Base-by-base conservation (phyloP, 2,329 filamentous ascomycete genomes). In the Anthostomella pinea region DNA sequence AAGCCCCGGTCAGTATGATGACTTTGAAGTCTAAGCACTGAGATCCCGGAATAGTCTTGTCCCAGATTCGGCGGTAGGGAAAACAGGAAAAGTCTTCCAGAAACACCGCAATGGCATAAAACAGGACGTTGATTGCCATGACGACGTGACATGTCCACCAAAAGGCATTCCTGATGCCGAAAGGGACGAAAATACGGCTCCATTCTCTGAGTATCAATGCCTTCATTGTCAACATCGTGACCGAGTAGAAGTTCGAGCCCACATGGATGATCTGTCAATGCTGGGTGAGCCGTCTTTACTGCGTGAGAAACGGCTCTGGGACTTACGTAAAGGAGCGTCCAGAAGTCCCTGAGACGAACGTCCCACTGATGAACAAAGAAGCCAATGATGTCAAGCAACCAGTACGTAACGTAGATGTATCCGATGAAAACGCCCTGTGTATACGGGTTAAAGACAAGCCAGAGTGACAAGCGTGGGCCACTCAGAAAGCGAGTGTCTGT, bases 11-110 rank as follows among this genome's bases (percentile, higher is more conserved):
- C 11, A 34, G 13, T 15, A 13, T 17, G 10, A 16, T 19, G 15
- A 27, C 14, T 6, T n/a, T 34, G 3, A 27, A n/a, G 23, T 34
- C 32, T 8, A 34, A 8, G n/a, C 32, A 34, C 5, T 18, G 9
- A 30, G 18, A 51, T 52, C 20, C 64, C 39, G 32, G 25, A 10
- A 38, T 21, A 3, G 34, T 45, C 16, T 39, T 35, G 23, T 55
- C 47, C 54, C 53, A 59, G 8, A 49, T 45, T 16, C 34, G 44
- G n/a, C 29, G 23, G 11, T 53, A 25, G 1, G 56, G 56, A 5
- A 39, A 21, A 33, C 56, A 59, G 16, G 55, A 46, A 22, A 57
- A 45, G 18, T 50, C 47, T 11, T 47, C 41, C 8, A 54, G 24
- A 16, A 59, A 43, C 11, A 52, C 45, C 30, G 48, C 45, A n/a